Conservation (phyloP, 164 flowering plant species). For the Liriodendron chinense region DNA sequence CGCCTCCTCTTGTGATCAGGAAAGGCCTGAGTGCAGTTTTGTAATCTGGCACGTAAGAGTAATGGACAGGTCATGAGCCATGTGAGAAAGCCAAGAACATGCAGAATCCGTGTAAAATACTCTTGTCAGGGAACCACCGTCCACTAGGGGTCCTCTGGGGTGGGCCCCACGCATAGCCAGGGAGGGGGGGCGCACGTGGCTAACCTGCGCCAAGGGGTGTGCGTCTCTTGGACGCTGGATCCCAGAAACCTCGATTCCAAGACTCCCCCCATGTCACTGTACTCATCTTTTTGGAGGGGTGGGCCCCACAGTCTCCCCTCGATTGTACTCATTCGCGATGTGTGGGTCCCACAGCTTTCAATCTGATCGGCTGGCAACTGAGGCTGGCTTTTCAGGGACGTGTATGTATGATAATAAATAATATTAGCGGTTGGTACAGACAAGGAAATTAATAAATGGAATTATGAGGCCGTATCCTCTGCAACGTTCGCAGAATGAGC, state of each 20-base stretch:
- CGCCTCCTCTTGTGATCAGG: background rate
- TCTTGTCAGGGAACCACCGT: conserved; percentile 11
- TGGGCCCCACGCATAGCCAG: conserved; percentile 9
- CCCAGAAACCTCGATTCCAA: background rate
- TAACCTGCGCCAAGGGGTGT: background rate
- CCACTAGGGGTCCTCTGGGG: background rate
- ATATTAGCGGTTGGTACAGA: background rate
- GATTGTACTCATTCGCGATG: background rate
- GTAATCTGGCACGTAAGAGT: conserved; percentile 8
- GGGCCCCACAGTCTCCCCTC: background rate
- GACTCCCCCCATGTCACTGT: background rate
- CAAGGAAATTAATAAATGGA: background rate
- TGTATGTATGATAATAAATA: background rate
- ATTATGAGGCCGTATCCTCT: too few species aligned
- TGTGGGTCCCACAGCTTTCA: background rate
- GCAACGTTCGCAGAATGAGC: too few species aligned
- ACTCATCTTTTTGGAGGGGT: background rate
- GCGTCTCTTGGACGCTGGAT: background rate
- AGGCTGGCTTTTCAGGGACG: background rate
- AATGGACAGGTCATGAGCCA: conserved; percentile 5
- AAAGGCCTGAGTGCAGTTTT: background rate
- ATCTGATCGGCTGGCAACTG: background rate
- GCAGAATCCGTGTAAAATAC: conserved; percentile 28
- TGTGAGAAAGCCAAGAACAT: conserved; percentile 7
- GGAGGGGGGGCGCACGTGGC: conserved; percentile 15